Conservation (phyloP, 148 eudicot genomes). For the Polygonum aviculare region DNA sequence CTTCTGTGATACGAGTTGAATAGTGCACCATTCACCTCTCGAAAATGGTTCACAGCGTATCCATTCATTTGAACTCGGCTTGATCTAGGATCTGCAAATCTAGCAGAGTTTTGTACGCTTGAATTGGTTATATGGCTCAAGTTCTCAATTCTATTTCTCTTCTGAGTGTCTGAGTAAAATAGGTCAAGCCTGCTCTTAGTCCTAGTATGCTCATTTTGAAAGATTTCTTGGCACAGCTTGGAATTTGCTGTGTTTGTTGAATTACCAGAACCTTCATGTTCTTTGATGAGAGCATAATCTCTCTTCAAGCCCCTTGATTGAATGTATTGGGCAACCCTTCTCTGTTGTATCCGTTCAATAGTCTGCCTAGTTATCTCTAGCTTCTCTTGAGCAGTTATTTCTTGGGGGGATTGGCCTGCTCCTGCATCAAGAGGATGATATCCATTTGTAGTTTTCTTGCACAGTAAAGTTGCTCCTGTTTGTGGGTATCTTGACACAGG, state of each 20-base stretch:
- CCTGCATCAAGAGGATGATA: slow-evolving; percentile 16
- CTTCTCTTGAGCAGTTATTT: slow-evolving; percentile 12
- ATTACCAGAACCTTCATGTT: slow-evolving; percentile 9
- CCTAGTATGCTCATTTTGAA: slow-evolving; percentile 4
- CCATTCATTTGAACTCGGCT: slow-evolving; percentile 10
- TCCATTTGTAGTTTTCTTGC: slow-evolving; percentile 9
- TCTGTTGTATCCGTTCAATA: slow-evolving; percentile 15
- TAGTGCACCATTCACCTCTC: slow-evolving; percentile 13
- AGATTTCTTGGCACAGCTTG: slow-evolving; percentile 17
- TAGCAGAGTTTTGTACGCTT: not conserved
- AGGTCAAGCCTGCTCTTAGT: slow-evolving; percentile 14
- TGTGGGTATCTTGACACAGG: slow-evolving; percentile 13
- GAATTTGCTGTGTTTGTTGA: slow-evolving; percentile 14
- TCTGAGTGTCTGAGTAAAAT: slow-evolving; percentile 16
- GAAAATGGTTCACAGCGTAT: slow-evolving; percentile 6
- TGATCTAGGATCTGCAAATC: slow-evolving; percentile 3
- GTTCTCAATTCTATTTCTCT: slow-evolving; percentile 22
- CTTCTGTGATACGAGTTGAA: not conserved
- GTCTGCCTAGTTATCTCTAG: slow-evolving; percentile 16
- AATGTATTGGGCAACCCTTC: slow-evolving; percentile 13
- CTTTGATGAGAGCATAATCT: slow-evolving; percentile 14
- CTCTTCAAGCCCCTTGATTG: slow-evolving; percentile 32
- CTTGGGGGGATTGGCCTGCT: slow-evolving; percentile 13
- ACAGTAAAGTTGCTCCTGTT: not conserved
- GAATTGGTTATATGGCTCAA: slow-evolving; percentile 12